Base-by-base conservation (phyloP, 805 yeast genomes). In the Groenewaldozyma tartarivorans region DNA sequence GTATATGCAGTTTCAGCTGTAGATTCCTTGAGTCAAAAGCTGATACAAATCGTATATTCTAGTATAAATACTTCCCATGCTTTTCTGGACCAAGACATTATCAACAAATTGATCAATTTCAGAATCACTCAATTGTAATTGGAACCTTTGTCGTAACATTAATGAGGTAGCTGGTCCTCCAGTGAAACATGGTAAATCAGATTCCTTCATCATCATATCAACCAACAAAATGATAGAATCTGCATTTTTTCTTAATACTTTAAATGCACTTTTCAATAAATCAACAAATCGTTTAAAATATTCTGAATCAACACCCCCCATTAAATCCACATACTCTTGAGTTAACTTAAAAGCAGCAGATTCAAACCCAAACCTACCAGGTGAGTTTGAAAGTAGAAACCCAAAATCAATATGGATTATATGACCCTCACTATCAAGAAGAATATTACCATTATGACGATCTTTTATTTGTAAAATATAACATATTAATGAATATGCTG, bases 291-390 rank as follows among this genome's bases (percentile, higher is more conserved):
- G 67, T 31, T 63, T 56, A 62, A 75, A 92, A 39, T 72, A 63
- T 18, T 67, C 72, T 16, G 86, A 74, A 2, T 75, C 79, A 0
- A 69, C 41, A 0, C 97, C 97, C 7, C 94, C 98, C 50, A 92
- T 59, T 3, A 92, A 60, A 24, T 88, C 96, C 18, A 90, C 76
- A 52, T 92, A 92, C 54, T 92, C 99, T 44, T 70, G 69, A 0
- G 97, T 86, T 15, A 92, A 67, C 58, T 92, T 92, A 69, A 92
- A 92, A 1, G 98, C 96, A 1, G 97, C 96, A 1, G 96, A 94
- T 57, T 92, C 99, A 58, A 92, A 88, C 0, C 96, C 96, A 42
- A 92, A 87, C 37, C 95, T 81, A 3, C 98, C 98, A 0, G 99
- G 99, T 0, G 96, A 81, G 56, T 92, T 90, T 0, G 96, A 85